These are phyloP conservation scores for Hapsidospora chrysogenum DNA, from an alignment of 495 filamentous ascomycete genomes.

Conservation along the genomic window DNA sequence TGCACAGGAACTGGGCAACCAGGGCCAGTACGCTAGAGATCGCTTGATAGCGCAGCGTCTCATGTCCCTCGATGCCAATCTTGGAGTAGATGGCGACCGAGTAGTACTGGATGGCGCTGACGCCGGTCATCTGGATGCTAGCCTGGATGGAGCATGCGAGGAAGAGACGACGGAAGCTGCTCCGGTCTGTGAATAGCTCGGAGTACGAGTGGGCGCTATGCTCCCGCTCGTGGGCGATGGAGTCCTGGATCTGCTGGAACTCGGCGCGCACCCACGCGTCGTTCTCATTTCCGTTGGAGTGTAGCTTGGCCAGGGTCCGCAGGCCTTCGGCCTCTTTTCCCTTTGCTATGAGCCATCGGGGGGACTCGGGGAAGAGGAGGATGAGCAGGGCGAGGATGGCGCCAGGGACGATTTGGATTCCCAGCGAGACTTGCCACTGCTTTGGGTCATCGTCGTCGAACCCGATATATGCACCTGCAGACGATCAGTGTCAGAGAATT, in stretches of 20 bases:
- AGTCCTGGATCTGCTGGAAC: conserved; percentile 49
- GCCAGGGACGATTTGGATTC: too few species aligned
- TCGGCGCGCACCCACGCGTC: conserved; percentile 49
- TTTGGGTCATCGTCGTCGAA: too few species aligned
- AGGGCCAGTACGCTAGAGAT: conserved; percentile 54
- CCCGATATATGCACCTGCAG: too few species aligned
- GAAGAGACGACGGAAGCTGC: conserved; percentile 49
- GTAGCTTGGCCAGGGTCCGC: conserved; percentile 38
- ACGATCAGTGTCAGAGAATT: too few species aligned
- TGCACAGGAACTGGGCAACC: conserved; percentile 46
- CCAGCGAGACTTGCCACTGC: too few species aligned
- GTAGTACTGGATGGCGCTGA: conserved; percentile 60
- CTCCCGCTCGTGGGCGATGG: conserved; percentile 37
- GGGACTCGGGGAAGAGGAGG: conserved; percentile 38
- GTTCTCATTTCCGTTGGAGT: conserved; percentile 36
- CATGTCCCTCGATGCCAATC: conserved; percentile 46
- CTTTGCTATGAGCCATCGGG: conserved; percentile 45
- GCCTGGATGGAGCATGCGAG: conserved; percentile 51
- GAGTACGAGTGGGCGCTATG: conserved; percentile 51
- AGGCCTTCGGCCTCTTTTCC: conserved; percentile 33
- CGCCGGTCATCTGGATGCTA: conserved; percentile 55
- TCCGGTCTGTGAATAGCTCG: conserved; percentile 43
- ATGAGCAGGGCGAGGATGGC: too few species aligned
- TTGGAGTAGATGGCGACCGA: conserved; percentile 47
- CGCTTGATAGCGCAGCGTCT: conserved; percentile 55